Percentiles rank a stretch among this genome's conserved stretches.
These are phyloP conservation scores for Ambrosiella beaveri DNA, from an alignment of 2,329 filamentous ascomycete genomes.

Conservation along the genomic window DNA sequence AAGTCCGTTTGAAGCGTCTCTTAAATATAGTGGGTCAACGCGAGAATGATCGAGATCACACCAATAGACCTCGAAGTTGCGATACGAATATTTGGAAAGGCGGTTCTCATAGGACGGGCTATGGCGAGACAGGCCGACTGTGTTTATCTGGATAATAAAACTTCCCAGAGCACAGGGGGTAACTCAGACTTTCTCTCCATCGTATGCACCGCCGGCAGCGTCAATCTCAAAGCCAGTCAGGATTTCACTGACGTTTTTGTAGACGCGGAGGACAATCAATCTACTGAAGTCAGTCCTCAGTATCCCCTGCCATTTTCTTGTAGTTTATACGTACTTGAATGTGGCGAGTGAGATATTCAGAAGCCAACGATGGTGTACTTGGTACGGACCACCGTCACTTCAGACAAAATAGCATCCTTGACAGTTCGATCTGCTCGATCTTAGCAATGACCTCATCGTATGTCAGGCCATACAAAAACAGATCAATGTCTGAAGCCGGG, in stretches of 20 bases:
- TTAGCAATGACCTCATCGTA: slow-evolving; percentile 67
- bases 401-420: slow-evolving; percentile 32
- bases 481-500: slow-evolving; percentile 71
- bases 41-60: slow-evolving; percentile 54
- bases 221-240: slow-evolving; percentile 81
- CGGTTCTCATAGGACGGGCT: slow-evolving; percentile 80
- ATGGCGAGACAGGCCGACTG: slow-evolving; percentile 59
- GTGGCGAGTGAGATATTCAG: slow-evolving; percentile 68
- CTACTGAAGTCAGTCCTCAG: slow-evolving; percentile 22
- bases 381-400: slow-evolving; percentile 68
- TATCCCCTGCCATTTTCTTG: not conserved
- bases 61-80: slow-evolving; percentile 76
- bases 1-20: slow-evolving; percentile 55
- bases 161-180: slow-evolving; percentile 61
- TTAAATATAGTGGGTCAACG: slow-evolving; percentile 75
- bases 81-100: slow-evolving; percentile 67
- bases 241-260: slow-evolving; percentile 70
- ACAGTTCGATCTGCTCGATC: slow-evolving; percentile 60
- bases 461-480: slow-evolving; percentile 66
- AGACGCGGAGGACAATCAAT: slow-evolving; percentile 77
- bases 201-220: slow-evolving; percentile 63
- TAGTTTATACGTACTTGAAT: slow-evolving; percentile 33
- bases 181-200: slow-evolving; percentile 64
- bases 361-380: slow-evolving; percentile 79
- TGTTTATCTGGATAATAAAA: slow-evolving; percentile 69